Evolutionary conservation across 192 early-diverging fungal genomes (phyloP), one percentile per base, ranked within the genome.

Genomic region (Funneliformis geosporum): DNA sequence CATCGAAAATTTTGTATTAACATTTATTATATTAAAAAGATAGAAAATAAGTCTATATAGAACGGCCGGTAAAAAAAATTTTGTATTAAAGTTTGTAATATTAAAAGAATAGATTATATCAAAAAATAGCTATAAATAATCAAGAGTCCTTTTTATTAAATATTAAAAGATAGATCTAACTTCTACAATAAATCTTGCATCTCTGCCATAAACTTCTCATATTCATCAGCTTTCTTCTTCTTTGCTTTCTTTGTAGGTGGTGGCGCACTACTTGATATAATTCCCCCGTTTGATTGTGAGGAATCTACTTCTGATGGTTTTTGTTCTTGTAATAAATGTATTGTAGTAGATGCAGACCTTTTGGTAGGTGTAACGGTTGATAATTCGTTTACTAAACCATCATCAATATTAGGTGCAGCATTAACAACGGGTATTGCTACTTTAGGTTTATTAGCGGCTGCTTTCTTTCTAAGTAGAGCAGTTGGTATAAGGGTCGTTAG

Each of bases 401-500:
- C 85, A 60, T 85, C 92, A 18, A 93, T 84, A 46, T 91, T 89
- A 14, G 94, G 94, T 12, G 94, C 92, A 44, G 91, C 87, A 77
- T 95, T 91, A 23, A 95, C 88, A 47, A 85, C 83, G 78, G 90
- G 87, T 72, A 84, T 85, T 38, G 85, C 87, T 18, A 85, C 87
- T 66, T 85, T 85, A 18, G 88, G 86, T 78, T 83, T 83, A 43
- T 69, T 73, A 70, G 82, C 80, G 28, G 59, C 62, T 16, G 72
- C 80, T 78, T 87, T 86, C 80, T 90, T 91, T 71, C 87, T 85
- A 21, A 87, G 80, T 43, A 94, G 77, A 5, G 88, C 83, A 18
- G 89, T 83, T 1, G 95, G 95, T 2, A 96, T 92, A 72, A 96
- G 84, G 5, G 87, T 82, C 10, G 90, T 89, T 40, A 94, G 82